These are phyloP conservation scores for Asterophora parasitica DNA, from an alignment of 768 basidiomycete genomes.

Conservation along the genomic window DNA sequence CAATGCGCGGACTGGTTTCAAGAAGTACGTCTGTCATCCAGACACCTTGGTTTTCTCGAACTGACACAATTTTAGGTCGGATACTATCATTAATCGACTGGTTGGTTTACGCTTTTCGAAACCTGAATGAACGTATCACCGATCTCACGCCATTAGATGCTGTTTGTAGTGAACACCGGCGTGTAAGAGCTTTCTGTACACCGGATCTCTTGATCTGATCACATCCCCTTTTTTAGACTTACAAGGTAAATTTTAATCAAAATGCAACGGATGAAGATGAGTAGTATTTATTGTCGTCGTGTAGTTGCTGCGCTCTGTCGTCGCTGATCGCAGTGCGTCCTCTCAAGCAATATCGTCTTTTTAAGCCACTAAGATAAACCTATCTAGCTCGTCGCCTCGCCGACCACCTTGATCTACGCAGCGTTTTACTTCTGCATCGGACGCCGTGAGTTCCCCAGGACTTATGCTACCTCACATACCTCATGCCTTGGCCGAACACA, in stretches of 20 bases:
- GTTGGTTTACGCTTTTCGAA: constrained; percentile 4
- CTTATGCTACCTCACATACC: no score
- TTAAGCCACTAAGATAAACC: background rate
- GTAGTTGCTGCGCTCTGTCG: constrained; percentile 10
- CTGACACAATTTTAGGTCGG: constrained; percentile 12
- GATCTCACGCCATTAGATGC: constrained; percentile 7
- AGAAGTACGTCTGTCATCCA: constrained; percentile 24
- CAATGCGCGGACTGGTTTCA: constrained; percentile 45
- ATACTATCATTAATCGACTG: constrained; percentile 19
- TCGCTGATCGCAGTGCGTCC: constrained; percentile 9
- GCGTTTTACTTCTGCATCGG: constrained; percentile 31
- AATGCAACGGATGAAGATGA: no score
- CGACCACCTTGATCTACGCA: constrained; percentile 26
- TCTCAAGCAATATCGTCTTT: background rate
- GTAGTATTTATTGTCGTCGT: background rate
- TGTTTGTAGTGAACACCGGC: constrained; percentile 21
- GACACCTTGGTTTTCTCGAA: background rate
- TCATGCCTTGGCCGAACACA: background rate
- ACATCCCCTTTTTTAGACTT: background rate
- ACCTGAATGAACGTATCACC: background rate
- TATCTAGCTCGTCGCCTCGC: constrained; percentile 22
- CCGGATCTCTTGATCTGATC: background rate
- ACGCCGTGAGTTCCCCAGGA: constrained; percentile 19
- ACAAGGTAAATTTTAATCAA: constrained; percentile 5
- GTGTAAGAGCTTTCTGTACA: constrained; percentile 7